These are phyloP conservation scores for Domatiomyces globalis DNA, from an alignment of 2,329 filamentous ascomycete species.

Conservation along the genomic window DNA sequence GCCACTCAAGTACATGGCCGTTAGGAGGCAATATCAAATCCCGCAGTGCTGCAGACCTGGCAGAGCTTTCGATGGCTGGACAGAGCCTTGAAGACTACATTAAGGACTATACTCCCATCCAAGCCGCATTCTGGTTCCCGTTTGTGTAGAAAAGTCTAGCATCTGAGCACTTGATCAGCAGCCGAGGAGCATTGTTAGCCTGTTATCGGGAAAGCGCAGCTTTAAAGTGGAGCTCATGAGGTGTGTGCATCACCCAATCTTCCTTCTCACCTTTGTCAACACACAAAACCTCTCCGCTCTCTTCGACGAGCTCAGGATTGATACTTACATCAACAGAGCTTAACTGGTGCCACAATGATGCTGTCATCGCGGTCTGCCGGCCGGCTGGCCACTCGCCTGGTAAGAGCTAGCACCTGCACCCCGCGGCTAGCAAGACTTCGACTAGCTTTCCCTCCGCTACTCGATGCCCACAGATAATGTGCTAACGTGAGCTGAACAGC, in stretches of 20 bases:
- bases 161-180: background rate
- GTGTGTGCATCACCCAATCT: background rate
- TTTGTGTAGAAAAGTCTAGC: background rate
- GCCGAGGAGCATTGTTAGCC: background rate
- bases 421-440: too few relatives aligned
- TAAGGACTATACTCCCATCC: background rate
- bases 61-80: background rate
- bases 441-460: background rate
- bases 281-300: background rate
- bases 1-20: background rate
- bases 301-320: background rate
- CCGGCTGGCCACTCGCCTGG: slow-evolving; percentile 17
- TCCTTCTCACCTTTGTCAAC: background rate
- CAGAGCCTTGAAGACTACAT: background rate
- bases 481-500: slow-evolving; percentile 5
- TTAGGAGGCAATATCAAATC: background rate
- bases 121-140: background rate
- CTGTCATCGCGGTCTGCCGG: slow-evolving; percentile 29
- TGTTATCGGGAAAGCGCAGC: background rate
- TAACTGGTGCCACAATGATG: slow-evolving; percentile 29
- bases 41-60: background rate
- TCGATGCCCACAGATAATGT: background rate
- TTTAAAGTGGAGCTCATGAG: background rate
- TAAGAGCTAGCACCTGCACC: slow-evolving; percentile 5
- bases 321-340: slow-evolving; percentile 13